A percentile compares a stretch with the other conserved stretches of the same genome.
phyloP scores from a whole-genome alignment of 176 grass and related monocot genomes.

The Metroxylon sagu region DNA sequence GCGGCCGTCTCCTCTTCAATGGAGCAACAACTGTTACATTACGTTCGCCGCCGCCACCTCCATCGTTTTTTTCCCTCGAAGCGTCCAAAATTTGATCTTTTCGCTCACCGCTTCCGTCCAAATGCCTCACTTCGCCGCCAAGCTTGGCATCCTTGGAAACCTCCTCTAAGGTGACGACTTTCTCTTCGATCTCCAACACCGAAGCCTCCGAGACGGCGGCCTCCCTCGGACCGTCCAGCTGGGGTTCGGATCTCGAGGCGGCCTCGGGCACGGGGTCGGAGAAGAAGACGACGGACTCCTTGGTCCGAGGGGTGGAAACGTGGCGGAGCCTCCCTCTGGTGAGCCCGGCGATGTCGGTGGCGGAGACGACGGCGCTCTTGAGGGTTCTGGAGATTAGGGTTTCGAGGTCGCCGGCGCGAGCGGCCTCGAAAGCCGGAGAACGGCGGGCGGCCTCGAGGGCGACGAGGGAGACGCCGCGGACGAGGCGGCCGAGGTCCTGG shows the following conservation, averaged over 20 bases:
- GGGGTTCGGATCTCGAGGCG: conserved; percentile 12
- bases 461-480: conserved; percentile 48
- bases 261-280: not conserved
- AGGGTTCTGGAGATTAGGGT: not conserved
- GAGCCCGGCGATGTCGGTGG: conserved; percentile 68
- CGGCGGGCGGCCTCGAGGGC: conserved; percentile 41
- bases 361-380: conserved; percentile 43
- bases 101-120: not conserved
- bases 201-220: not conserved
- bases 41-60: not conserved
- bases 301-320: conserved; percentile 13
- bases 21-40: conserved; percentile 2
- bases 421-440: not conserved
- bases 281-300: conserved; percentile 52
- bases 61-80: not conserved
- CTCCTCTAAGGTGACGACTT: not conserved
- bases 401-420: conserved; percentile 24
- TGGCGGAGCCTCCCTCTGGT: conserved; percentile 45
- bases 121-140: not conserved
- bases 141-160: not conserved
- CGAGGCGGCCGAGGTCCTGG: conserved; percentile 46
- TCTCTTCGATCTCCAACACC: not conserved
- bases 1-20: conserved; percentile 38
- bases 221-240: conserved; percentile 1
- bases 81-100: not conserved